Evolutionary conservation across 495 filamentous ascomycete genomes (phyloP), one percentile per base, ranked within the genome.

Genomic region (Tuber magnatum): DNA sequence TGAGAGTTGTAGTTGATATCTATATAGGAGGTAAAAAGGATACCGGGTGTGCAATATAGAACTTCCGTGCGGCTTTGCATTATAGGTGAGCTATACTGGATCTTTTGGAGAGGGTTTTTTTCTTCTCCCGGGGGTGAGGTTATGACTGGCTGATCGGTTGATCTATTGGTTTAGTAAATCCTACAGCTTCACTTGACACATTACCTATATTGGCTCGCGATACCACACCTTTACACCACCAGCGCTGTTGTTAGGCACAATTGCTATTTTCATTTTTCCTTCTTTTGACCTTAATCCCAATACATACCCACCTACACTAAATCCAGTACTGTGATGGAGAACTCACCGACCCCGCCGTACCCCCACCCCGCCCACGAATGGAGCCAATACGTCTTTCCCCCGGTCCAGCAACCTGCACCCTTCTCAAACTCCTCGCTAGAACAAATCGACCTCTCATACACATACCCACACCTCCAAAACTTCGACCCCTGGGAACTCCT

Each of bases 1-100:
- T 65, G 56, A 65, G 56, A 65, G n/a, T 18, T 65, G 56, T 65
- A 65, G 56, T 65, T 65, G 56, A 65, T 65, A 65, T 35, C 18
- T 32, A 65, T 65, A 35, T 32, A 35, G 56, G 56, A 65, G 28
- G 56, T 35, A 65, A 65, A 65, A 65, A 65, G 14, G 56, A 65
- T 65, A 65, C 12, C 28, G 28, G 14, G 14, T 35, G n/a, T 65
- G 28, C 12, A 18, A 10, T 35, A 65, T 35, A 65, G 56, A 35
- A 14, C 18, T 12, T 35, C 4, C 18, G 1, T 65, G 28, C 28
- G 12, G 56, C 56, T 35, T 65, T 65, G 35, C 28, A 18, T 65
- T 35, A 65, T 65, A 65, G 56, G 56, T 65, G 56, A 65, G 56
- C 18, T 65, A 65, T 18, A 35, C 35, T 65, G 28, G 28, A 65